Percentiles rank a stretch among this genome's conserved stretches.
phyloP scores from a whole-genome alignment of 2,329 filamentous ascomycete genomes.

The Penicillium crustosum region DNA sequence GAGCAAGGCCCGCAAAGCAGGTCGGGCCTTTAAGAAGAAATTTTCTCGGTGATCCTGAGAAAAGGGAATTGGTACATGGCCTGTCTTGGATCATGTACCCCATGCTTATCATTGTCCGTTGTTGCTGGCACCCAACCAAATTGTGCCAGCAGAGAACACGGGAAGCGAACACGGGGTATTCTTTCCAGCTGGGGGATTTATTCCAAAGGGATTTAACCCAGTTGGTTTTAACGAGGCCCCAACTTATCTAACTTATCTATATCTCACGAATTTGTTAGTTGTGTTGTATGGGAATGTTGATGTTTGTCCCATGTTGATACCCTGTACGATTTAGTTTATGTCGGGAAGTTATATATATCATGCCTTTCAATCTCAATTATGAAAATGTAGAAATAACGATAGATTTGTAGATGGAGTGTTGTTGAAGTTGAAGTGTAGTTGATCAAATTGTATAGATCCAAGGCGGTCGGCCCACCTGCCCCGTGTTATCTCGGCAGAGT shows the following conservation, averaged over 20 bases:
- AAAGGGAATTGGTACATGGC: background rate
- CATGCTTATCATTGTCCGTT: background rate
- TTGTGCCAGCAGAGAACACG: background rate
- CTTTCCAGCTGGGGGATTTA: conserved; percentile 1
- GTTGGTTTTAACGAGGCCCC: conserved; percentile 10
- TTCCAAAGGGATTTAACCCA: conserved; percentile 1
- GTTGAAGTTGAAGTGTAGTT: background rate
- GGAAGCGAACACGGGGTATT: background rate
- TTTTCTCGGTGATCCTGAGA: background rate
- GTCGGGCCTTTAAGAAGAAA: background rate
- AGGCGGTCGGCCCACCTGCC: conserved; percentile 26
- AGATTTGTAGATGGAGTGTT: background rate
- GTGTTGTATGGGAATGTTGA: background rate
- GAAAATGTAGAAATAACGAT: background rate
- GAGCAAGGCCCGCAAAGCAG: background rate
- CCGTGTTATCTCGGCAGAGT: conserved; percentile 15
- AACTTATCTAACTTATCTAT: background rate
- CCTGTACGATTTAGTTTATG: background rate
- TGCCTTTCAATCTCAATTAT: too few relatives aligned
- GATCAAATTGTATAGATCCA: conserved; percentile 6
- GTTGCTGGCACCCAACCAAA: too few relatives aligned
- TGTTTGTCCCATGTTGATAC: background rate
- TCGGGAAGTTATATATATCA: background rate
- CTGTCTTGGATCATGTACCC: background rate
- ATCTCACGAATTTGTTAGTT: background rate